Percentiles rank a stretch among this genome's conserved stretches.
These are phyloP conservation scores for Pyrus hybrid DNA, from an alignment of 331 rosid species.

Conservation along the genomic window DNA sequence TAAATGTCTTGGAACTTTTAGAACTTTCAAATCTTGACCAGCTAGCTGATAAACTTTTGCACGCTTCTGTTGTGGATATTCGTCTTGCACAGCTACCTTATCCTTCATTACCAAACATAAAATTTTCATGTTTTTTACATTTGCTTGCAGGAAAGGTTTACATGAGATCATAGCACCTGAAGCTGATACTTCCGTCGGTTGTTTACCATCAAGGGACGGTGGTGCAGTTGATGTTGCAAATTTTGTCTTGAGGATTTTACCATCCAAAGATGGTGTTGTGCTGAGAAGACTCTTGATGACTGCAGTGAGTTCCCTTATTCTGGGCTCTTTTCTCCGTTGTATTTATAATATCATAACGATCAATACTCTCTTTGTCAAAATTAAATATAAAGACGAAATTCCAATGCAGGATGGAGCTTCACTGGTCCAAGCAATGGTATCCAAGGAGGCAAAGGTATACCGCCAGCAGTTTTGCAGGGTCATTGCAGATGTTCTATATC, in stretches of 20 bases:
- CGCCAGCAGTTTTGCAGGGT: conserved; percentile 58
- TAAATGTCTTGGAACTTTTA: too few species aligned
- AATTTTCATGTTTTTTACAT: background rate
- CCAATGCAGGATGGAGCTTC: conserved; percentile 76
- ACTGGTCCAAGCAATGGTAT: conserved; percentile 61
- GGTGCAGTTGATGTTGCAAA: conserved; percentile 50
- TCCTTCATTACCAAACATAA: background rate
- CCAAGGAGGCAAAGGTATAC: conserved; percentile 60
- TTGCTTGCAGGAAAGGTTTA: conserved; percentile 72
- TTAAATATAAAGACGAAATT: background rate
- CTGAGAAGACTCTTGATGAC: conserved; percentile 95
- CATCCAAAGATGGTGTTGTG: conserved; percentile 76
- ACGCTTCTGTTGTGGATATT: background rate
- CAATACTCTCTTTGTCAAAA: conserved; percentile 13
- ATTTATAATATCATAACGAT: background rate
- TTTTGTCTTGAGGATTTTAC: conserved; percentile 64
- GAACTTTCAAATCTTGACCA: too few species aligned
- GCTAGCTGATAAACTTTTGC: background rate
- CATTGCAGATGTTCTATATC: conserved; percentile 55
- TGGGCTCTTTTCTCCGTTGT: background rate
- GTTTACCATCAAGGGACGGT: conserved; percentile 23
- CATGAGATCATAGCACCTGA: conserved; percentile 32
- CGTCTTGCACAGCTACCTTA: background rate
- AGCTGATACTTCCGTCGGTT: conserved; percentile 32
- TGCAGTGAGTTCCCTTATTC: conserved; percentile 57